phyloP scores from a whole-genome alignment of 2,329 filamentous ascomycete genomes.

The Phyllosticta paracitricarpa region DNA sequence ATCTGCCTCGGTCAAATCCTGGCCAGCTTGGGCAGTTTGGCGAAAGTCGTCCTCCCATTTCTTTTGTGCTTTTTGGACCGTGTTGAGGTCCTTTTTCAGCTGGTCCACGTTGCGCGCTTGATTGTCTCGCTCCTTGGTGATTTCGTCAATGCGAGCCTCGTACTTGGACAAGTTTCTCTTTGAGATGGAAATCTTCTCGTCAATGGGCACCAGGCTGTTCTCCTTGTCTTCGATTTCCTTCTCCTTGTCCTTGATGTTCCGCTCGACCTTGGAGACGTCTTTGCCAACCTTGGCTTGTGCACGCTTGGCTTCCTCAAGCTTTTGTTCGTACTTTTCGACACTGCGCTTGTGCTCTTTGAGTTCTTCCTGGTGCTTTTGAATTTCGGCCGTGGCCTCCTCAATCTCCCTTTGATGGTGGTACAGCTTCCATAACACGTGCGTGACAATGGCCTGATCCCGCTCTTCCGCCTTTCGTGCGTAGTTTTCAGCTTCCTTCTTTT shows the following conservation, averaged over 20 bases:
- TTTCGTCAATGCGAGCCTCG: conserved; percentile 56
- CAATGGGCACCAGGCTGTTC: conserved; percentile 75
- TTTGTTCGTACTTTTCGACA: conserved; percentile 72
- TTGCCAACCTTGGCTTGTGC: conserved; percentile 71
- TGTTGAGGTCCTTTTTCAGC: conserved; percentile 67
- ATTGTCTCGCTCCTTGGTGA: conserved; percentile 65
- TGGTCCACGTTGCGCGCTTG: conserved; percentile 61
- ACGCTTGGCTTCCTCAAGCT: conserved; percentile 69
- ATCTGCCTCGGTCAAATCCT: conserved; percentile 74
- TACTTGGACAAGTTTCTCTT: conserved; percentile 59
- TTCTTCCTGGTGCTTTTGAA: conserved; percentile 88
- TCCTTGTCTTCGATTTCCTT: conserved; percentile 79
- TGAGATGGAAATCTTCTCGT: conserved; percentile 82
- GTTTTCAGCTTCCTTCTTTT: conserved; percentile 89
- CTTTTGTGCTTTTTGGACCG: conserved; percentile 80
- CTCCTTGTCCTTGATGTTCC: conserved; percentile 74
- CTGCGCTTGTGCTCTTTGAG: conserved; percentile 85
- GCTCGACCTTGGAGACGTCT: conserved; percentile 73
- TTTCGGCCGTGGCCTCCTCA: conserved; percentile 81
- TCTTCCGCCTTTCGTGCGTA: conserved; percentile 87
- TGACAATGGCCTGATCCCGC: conserved; percentile 81
- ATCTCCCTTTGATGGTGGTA: conserved; percentile 92
- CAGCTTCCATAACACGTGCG: conserved; percentile 91
- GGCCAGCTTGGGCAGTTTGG: conserved; percentile 75
- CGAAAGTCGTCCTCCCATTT: conserved; percentile 84